These are phyloP conservation scores for Coelastrella sp. DNA, from an alignment of 139 green algal genomes.

Conservation along the genomic window DNA sequence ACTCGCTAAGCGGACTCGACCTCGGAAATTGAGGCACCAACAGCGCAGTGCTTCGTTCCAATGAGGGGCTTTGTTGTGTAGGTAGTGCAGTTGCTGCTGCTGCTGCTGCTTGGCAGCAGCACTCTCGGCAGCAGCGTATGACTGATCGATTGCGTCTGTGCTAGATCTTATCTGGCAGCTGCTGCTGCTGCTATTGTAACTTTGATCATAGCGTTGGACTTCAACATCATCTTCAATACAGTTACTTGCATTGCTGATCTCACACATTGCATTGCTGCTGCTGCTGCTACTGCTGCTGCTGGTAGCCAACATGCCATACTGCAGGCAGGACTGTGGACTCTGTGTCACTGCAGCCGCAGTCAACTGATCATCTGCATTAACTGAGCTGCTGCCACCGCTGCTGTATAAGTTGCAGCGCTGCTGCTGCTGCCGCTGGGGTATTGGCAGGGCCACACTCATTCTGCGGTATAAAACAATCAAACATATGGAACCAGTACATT, in stretches of 20 bases:
- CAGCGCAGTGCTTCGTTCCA: conserved; percentile 94
- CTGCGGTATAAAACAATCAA: conserved; percentile 3
- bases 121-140: not conserved
- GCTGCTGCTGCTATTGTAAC: conserved; percentile 19
- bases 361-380: too few species aligned
- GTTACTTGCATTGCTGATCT: not conserved
- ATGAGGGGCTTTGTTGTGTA: conserved; percentile 91
- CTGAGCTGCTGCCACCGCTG: too few species aligned
- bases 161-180: not conserved
- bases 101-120: conserved; percentile 27
- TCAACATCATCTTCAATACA: not conserved
- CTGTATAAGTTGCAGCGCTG: conserved; percentile 7
- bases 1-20: conserved; percentile 89
- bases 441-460: conserved; percentile 20
- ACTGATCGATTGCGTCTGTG: too few species aligned
- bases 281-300: not conserved
- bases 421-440: conserved; percentile 34
- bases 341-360: too few species aligned
- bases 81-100: not conserved
- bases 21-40: conserved; percentile 98
- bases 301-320: too few species aligned
- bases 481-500: not conserved
- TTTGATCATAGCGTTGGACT: not conserved
- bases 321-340: too few species aligned
- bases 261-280: conserved; percentile 1